A percentile compares a stretch with the other conserved stretches of the same genome.
Conservation (phyloP, 1,139 yeast genomes). For the Candida glucosophila region DNA sequence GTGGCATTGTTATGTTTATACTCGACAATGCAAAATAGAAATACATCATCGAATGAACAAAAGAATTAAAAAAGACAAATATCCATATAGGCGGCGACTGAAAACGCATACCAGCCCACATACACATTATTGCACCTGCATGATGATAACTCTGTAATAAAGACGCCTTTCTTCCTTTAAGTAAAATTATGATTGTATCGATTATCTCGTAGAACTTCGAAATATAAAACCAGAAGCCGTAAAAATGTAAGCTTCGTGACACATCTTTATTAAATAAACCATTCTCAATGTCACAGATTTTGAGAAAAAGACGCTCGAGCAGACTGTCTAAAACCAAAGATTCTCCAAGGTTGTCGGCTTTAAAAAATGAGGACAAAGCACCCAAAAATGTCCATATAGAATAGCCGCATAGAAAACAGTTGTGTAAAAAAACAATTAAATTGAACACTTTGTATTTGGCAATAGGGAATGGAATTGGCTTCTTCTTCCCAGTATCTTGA, state of each 20-base stretch:
- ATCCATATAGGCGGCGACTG: slow-evolving; percentile 70
- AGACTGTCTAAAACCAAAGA: too few species aligned
- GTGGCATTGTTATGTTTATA: slow-evolving; percentile 53
- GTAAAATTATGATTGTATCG: slow-evolving; percentile 59
- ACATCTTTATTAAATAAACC: slow-evolving; percentile 44
- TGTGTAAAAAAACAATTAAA: slow-evolving; percentile 52
- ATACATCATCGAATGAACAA: slow-evolving; percentile 73
- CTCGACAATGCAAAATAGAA: slow-evolving; percentile 61
- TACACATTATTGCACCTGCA: slow-evolving; percentile 75
- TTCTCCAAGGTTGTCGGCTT: slow-evolving; percentile 1
- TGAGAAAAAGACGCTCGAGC: slow-evolving; percentile 38
- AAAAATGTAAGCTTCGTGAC: slow-evolving; percentile 43
- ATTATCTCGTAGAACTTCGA: slow-evolving; percentile 69
- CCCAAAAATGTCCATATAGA: slow-evolving; percentile 69
- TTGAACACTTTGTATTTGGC: slow-evolving; percentile 42
- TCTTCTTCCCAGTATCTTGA: slow-evolving; percentile 12
- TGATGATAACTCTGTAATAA: slow-evolving; percentile 71
- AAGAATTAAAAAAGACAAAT: slow-evolving; percentile 70
- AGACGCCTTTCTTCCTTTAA: slow-evolving; percentile 64
- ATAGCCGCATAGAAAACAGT: slow-evolving; percentile 53
- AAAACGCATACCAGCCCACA: slow-evolving; percentile 74
- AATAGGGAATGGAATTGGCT: slow-evolving; percentile 46
- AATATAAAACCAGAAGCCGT: slow-evolving; percentile 61
- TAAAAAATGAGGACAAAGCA: too few species aligned
- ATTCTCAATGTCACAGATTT: slow-evolving; percentile 52